Conservation (phyloP, 2,329 filamentous ascomycete species). For the Bipolaris victoriae region DNA sequence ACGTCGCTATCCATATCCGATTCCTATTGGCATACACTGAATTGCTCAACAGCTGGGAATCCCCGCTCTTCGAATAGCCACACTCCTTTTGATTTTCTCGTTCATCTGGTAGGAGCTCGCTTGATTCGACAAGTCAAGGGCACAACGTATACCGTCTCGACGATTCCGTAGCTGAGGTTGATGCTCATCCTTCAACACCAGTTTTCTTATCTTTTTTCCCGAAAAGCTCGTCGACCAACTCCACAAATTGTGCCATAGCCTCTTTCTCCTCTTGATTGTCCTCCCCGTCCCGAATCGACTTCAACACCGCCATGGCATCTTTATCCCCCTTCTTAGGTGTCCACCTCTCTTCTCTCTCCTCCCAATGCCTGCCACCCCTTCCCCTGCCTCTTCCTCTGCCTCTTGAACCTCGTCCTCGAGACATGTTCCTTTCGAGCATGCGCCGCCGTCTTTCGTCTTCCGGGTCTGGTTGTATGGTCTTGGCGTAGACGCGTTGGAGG, state of each 20-base stretch:
- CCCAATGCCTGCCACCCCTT: conserved; percentile 19
- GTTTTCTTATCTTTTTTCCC: conserved; percentile 10
- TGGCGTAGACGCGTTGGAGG: conserved; percentile 43
- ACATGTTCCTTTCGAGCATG: conserved; percentile 23
- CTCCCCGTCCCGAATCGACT: conserved; percentile 33
- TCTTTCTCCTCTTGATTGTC: conserved; percentile 44
- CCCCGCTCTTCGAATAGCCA: not conserved
- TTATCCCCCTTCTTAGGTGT: conserved; percentile 41
- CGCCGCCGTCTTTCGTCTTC: conserved; percentile 28
- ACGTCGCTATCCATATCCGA: not conserved
- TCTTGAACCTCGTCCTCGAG: conserved; percentile 21
- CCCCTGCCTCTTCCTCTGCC: conserved; percentile 29
- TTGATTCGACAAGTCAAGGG: not conserved
- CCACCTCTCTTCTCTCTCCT: conserved; percentile 28
- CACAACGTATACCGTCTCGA: too few relatives aligned
- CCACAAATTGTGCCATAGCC: conserved; percentile 51
- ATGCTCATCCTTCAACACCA: not conserved
- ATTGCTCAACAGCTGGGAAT: not conserved
- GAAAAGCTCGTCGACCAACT: conserved; percentile 36
- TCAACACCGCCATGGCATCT: conserved; percentile 39
- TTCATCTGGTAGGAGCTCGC: not conserved
- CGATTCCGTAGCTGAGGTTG: not conserved
- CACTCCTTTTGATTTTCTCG: not conserved
- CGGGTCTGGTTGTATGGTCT: conserved; percentile 42
- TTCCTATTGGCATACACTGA: not conserved